Evolutionary conservation across 169 alveolate species (phyloP), one percentile per base, ranked within the genome.

Genomic region (Cryptosporidium muris): DNA sequence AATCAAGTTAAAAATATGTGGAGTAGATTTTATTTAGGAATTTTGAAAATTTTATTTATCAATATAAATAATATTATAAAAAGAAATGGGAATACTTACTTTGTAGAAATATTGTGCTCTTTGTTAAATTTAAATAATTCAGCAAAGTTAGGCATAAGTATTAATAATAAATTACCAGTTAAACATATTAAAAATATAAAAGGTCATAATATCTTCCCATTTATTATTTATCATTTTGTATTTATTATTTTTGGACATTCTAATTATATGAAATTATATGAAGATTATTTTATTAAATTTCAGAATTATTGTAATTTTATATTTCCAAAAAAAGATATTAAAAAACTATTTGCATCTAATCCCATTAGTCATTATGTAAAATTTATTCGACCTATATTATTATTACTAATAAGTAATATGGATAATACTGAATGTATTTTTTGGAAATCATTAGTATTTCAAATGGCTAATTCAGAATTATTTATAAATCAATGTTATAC

Each of bases 401-500:
- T 34, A 37, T 14, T 74, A 16, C 54, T 74, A 40, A 45, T 74
- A n/a, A 14, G 40, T 16, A 11, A 74, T 60, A 62, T 47, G 25
- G 47, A 14, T 52, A 66, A 53, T 25, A 54, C 9, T 3, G 74
- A 66, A 58, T 74, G 85, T 14, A 56, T 25, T 14, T 58, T 74
- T 74, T 74, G 85, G 85, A 66, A 68, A 14, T 68, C 54, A 14
- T 49, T 74, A 9, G 68, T 68, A 25, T 36, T 74, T 6, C 52
- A 74, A 34, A 74, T 74, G 85, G 60, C 60, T 54, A 45, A 74
- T 60, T 34, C 74, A 11, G 60, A 62, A 48, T 36, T 74, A 60
- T 74, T 74, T 43, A 43, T 74, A 12, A 60, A 74, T 74, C 54
- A 60, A 54, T 74, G 85, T 64, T 58, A 74, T 74, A 68, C 54